Base-by-base conservation (phyloP, 163 green algal species). In the Chlamydomonas reinhardtii region DNA sequence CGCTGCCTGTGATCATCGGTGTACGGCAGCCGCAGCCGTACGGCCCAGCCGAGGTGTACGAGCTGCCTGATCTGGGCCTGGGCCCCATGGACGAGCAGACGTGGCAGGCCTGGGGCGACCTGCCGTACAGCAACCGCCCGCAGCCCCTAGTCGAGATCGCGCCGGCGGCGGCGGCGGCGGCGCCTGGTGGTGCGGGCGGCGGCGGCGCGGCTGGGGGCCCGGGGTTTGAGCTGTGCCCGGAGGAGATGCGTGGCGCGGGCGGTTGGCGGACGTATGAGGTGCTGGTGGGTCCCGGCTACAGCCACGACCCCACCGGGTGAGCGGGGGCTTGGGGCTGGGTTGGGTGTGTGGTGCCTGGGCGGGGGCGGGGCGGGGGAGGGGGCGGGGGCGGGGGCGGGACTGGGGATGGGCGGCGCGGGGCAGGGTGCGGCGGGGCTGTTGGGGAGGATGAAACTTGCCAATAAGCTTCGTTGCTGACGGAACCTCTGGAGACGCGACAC, bases 1-100 rank as follows among this genome's bases (percentile, higher is more conserved):
- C 48, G 48, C 48, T 62, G 66, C 80, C 80, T 15, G 34, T 79
- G 0, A 70, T 78, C 1, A 80, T 86, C 35, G 79, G 80, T 27
- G 69, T 86, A 48, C 80, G 80, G 70, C 80, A 86, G 31, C 32
- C 20, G 1, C 22, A 59, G 52, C 69, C 69, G 54, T 78, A 79
- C 80, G 69, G 70, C 25, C 20, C 54, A 0, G 69, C 69, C 16
- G 80, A 86, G 56, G 54, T 86, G 80, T 86, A 86, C 69, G 80
- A 79, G 29, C 34, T 86, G 34, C 80, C 80, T 35, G 80, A 86
- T 35, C 80, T 86, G 34, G 80, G 80, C 8, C 14, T 86, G 19
- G 80, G 80, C 15, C 54, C 78, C 29, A 85, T 85, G 66, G 78
- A 85, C 31, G 78, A 76, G 32, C 12, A 31, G 8, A 85, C 78